Evolutionary conservation across 2,329 filamentous ascomycete genomes (phyloP), one percentile per base, ranked within the genome.

Genomic region (Penicillium nordicum): DNA sequence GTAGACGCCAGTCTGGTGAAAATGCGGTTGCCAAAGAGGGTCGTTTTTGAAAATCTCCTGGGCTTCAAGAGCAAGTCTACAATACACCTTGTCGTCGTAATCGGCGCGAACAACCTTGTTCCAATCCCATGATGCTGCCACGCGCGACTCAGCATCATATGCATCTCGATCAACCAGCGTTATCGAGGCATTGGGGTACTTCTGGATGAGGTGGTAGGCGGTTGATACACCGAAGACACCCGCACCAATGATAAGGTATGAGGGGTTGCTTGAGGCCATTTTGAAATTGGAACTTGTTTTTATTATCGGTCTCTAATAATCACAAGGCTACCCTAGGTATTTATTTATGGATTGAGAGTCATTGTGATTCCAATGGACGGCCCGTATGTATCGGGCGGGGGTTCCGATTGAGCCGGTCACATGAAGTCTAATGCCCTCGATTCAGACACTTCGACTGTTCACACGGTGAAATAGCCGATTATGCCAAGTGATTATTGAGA

Each of bases 1-100:
- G 69, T 77, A 80, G 44, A 81, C 80, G 34, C 80, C 80, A 1
- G 78, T 80, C 65, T 81, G 71, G 65, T 82, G 79, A 66, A 80
- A 82, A 65, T 77, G 77, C 1, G 66, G 66, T 46, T 67, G 60
- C 66, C 66, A 68, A 5, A 68, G 61, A 2, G 66, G 66, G 54
- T 69, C 64, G 0, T 78, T 77, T 58, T 71, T 70, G 63, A 72
- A 73, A 16, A 73, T 68, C 14, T 69, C 66, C 36, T 69, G 66
- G 0, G 66, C 65, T 30, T 69, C 66, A 10, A 69, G 64, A 29
- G 66, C 66, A 10, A 69, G 49, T 53, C 45, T 54, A 50, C 65
- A 67, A 32, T 69, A 69, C 18, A 68, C 41, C 32, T 67, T 69
- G 50, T 69, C 66, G 41, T 69, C 66, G 52, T 69, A 69, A 50